phyloP scores from a whole-genome alignment of 1,139 yeast species.

The Protomyces inouyei region DNA sequence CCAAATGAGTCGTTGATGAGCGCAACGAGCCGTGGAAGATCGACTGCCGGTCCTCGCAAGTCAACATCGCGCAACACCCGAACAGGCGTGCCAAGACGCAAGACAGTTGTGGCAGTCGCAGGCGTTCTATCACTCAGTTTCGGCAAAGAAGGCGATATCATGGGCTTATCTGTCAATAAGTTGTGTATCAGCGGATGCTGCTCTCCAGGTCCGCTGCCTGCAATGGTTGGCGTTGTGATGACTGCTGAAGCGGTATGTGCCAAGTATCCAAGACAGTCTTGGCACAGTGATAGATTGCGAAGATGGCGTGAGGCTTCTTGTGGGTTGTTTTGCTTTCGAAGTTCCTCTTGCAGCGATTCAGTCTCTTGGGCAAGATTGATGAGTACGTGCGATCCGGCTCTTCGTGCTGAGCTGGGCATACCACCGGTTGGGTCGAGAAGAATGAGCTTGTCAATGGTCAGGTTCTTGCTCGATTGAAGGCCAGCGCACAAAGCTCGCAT shows the following conservation, averaged over 20 bases:
- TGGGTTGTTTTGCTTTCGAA: slow-evolving; percentile 44
- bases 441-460: slow-evolving; percentile 66
- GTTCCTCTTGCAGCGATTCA: slow-evolving; percentile 58
- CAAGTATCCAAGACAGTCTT: slow-evolving; percentile 44
- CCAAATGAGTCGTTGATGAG: slow-evolving; percentile 79
- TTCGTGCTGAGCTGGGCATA: slow-evolving; percentile 76
- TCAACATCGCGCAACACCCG: slow-evolving; percentile 42
- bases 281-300: slow-evolving; percentile 53
- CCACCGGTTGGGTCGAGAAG: slow-evolving; percentile 82
- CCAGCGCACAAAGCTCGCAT: slow-evolving; percentile 40
- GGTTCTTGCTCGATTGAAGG: slow-evolving; percentile 32
- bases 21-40: slow-evolving; percentile 52
- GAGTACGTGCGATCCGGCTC: slow-evolving; percentile 73
- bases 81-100: slow-evolving; percentile 73
- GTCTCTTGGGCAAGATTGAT: slow-evolving; percentile 82
- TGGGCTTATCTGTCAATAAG: slow-evolving; percentile 81
- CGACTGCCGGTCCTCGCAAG: slow-evolving; percentile 45
- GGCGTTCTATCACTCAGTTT: slow-evolving; percentile 55
- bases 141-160: slow-evolving; percentile 89
- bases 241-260: slow-evolving; percentile 51
- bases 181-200: slow-evolving; percentile 59
- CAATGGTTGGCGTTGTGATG: slow-evolving; percentile 50
- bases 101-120: slow-evolving; percentile 65
- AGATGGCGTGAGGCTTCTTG: slow-evolving; percentile 46
- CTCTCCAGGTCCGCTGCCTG: slow-evolving; percentile 38